phyloP scores from a whole-genome alignment of 1,284 basidiomycete species.

The Rhodotorula sp. region DNA sequence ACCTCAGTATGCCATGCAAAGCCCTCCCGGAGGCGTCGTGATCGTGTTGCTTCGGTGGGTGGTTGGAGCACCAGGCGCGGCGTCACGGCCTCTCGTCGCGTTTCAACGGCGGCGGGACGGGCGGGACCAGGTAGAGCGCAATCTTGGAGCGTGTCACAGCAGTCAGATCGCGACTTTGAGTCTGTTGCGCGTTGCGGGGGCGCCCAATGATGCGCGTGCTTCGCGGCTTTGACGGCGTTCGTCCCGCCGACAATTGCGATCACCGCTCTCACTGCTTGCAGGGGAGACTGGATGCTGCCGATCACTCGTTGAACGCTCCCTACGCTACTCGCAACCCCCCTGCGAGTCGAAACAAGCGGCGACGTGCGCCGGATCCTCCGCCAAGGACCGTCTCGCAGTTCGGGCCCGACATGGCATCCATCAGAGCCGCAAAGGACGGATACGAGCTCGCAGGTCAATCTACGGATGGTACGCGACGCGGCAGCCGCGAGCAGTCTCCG shows the following conservation, averaged over 20 bases:
- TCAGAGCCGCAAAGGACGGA: neutral
- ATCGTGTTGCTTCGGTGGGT: neutral
- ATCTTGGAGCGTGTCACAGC: neutral
- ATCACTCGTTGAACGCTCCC: neutral
- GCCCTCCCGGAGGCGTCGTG: neutral
- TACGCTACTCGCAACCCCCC: no score
- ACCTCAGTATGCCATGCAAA: neutral
- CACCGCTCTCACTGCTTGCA: neutral
- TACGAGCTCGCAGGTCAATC: constrained; percentile 10
- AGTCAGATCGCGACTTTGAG: neutral
- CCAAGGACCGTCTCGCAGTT: neutral
- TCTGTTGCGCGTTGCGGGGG: neutral
- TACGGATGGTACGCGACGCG: neutral
- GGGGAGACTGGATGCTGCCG: neutral
- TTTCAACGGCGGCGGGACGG: neutral
- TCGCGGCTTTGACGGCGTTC: neutral
- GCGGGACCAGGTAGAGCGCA: neutral
- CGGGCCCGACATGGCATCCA: neutral
- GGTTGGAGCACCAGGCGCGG: neutral
- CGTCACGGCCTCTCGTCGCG: neutral
- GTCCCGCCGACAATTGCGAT: no score
- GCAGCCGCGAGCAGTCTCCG: neutral
- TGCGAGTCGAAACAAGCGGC: no score
- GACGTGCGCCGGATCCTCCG: neutral
- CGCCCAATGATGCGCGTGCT: neutral